Percentiles rank a stretch among this genome's conserved stretches.
These are phyloP conservation scores for Escovopsis sp. DNA, from an alignment of 2,329 filamentous ascomycete species.

Conservation along the genomic window DNA sequence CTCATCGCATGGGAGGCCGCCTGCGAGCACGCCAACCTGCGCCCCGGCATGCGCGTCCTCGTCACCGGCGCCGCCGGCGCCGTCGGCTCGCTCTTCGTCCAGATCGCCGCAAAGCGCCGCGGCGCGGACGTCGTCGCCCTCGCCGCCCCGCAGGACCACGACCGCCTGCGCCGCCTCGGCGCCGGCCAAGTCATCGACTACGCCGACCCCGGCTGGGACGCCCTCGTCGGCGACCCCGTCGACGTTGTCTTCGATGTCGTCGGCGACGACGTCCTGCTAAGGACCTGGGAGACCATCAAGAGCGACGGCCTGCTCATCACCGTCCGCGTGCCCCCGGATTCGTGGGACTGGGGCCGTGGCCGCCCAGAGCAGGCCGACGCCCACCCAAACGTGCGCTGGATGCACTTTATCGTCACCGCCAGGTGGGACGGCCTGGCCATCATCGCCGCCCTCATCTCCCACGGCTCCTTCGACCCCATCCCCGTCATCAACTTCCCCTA, in stretches of 20 bases:
- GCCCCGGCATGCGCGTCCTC: slow-evolving; percentile 9
- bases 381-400: slow-evolving; percentile 11
- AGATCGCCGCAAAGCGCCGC: slow-evolving; percentile 12
- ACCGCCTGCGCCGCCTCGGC: slow-evolving; percentile 9
- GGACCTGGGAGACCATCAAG: slow-evolving; percentile 17
- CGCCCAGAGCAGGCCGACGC: slow-evolving; percentile 8
- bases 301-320: slow-evolving; percentile 18
- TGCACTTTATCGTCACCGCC: slow-evolving; percentile 17
- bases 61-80: slow-evolving; percentile 18
- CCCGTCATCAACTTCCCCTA: slow-evolving; percentile 11
- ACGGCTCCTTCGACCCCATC: slow-evolving; percentile 9
- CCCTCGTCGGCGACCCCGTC: slow-evolving; percentile 7
- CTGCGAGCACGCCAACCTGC: slow-evolving; percentile 8
- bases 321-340: slow-evolving; percentile 19
- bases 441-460: slow-evolving; percentile 11
- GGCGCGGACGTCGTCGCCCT: slow-evolving; percentile 15
- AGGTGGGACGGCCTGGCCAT: slow-evolving; percentile 8
- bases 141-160: slow-evolving; percentile 11
- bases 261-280: slow-evolving; percentile 14
- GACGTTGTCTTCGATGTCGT: slow-evolving; percentile 20
- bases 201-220: slow-evolving; percentile 10
- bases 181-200: slow-evolving; percentile 16
- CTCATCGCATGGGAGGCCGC: slow-evolving; percentile 18
- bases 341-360: slow-evolving; percentile 15
- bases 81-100: slow-evolving; percentile 16